Conservation (phyloP, 2,329 filamentous ascomycete species). For the Talaromyces sp. region DNA sequence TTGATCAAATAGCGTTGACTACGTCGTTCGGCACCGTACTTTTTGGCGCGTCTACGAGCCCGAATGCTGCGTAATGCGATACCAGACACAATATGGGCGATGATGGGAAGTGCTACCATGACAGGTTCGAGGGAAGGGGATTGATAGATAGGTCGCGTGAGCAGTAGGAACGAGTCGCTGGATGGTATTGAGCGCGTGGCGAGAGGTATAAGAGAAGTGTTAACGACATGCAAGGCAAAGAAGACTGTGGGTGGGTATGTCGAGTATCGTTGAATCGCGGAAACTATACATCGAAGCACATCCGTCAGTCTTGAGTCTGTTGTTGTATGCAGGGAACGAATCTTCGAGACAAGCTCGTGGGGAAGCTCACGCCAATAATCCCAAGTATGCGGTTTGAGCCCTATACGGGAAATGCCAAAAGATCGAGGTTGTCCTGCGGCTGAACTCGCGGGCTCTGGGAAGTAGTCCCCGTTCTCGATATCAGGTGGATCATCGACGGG, state of each 20-base stretch:
- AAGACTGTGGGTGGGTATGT: slow-evolving; percentile 80
- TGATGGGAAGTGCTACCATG: slow-evolving; percentile 69
- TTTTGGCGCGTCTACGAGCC: slow-evolving; percentile 63
- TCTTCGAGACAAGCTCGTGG: too few species aligned
- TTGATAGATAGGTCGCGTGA: slow-evolving; percentile 90
- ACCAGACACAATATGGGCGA: slow-evolving; percentile 73
- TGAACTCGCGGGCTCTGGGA: slow-evolving; percentile 26
- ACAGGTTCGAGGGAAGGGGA: slow-evolving; percentile 74
- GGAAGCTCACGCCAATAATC: slow-evolving; percentile 67
- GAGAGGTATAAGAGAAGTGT: slow-evolving; percentile 77
- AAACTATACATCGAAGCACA: slow-evolving; percentile 48
- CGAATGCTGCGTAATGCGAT: slow-evolving; percentile 72
- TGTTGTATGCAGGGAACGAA: slow-evolving; percentile 1
- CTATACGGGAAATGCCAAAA: slow-evolving; percentile 33
- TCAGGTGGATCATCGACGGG: slow-evolving; percentile 61
- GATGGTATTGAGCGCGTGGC: slow-evolving; percentile 66
- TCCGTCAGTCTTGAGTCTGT: background rate
- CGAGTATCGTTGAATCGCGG: slow-evolving; percentile 79
- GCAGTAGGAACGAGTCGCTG: slow-evolving; percentile 81
- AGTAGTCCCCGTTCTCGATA: slow-evolving; percentile 51
- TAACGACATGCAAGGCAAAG: slow-evolving; percentile 70
- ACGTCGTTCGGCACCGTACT: slow-evolving; percentile 68
- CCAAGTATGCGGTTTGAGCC: slow-evolving; percentile 65
- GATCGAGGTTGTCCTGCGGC: slow-evolving; percentile 17
- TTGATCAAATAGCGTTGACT: slow-evolving; percentile 44